Base-by-base conservation (phyloP, 208 protist species). In the Acanthamoeba castellanii region DNA sequence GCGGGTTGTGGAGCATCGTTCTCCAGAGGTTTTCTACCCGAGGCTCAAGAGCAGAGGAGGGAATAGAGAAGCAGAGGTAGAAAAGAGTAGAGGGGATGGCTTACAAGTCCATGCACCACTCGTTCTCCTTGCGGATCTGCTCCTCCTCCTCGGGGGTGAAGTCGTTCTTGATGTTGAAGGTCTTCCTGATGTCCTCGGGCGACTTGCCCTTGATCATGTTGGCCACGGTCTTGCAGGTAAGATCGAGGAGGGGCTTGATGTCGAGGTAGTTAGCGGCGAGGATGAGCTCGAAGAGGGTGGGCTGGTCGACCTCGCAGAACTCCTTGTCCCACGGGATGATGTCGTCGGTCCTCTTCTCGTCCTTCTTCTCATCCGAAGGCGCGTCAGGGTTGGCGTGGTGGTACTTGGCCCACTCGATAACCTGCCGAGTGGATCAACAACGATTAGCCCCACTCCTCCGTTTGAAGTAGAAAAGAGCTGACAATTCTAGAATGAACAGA, bases 141-240 rank as follows among this genome's bases (percentile, higher is more conserved):
- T 98, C 98, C 95, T 98, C 98, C 84, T 98, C 98, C 92, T 98
- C 97, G 64, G 97, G 97, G 25, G 98, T 98, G 57, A 98, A 98
- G 84, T 98, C 98, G 95, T 98, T 98, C 72, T 97, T 96, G 85
- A 98, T 98, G 94, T 98, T 98, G 95, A 98, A 98, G 76, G 94
- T 96, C 84, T 98, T 97, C 50, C 98, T 96, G 70, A 98, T 98
- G 88, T 98, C 98, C 92, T 98, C 97, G 52, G 97, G 96, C 0
- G 96, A 97, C 96, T 98, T 98, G 50, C 97, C 97, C 95, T 97
- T 96, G 87, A 98, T 97, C 96, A 97, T 97, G 94, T 97, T 97
- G 47, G 97, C 96, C n/a, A 98, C 97, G 25, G 97, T 98, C 76
- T 98, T 98, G 95, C 98, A 98, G 3, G 97, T 98, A 13, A 98